phyloP scores from a whole-genome alignment of 495 filamentous ascomycete species.

The Polyplosphaeria fusca region DNA sequence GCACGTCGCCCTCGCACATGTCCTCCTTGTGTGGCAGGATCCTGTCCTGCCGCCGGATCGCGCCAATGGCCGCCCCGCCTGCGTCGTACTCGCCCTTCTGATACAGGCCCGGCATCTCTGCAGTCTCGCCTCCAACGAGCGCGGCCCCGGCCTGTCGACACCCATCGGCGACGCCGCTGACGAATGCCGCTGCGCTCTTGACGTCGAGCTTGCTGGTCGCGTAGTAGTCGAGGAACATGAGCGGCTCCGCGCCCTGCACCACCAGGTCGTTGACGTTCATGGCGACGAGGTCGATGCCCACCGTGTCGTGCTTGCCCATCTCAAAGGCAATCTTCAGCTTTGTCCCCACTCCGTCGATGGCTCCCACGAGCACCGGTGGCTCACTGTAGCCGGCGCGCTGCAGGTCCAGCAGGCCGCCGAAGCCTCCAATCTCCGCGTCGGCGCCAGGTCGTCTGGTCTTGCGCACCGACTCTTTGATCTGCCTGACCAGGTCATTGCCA shows the following conservation, averaged over 20 bases:
- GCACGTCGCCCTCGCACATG: conserved; percentile 78
- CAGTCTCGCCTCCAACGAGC: conserved; percentile 93
- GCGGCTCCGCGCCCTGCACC: conserved; percentile 87
- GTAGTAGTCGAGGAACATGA: conserved; percentile 96
- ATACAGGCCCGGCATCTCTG: conserved; percentile 96
- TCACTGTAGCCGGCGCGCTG: conserved; percentile 68
- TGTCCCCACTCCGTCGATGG: conserved; percentile 94
- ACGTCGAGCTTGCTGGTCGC: conserved; percentile 82
- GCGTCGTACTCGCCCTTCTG: conserved; percentile 80
- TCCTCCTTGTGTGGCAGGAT: conserved; percentile 70
- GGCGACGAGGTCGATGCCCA: conserved; percentile 90
- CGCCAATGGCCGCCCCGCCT: conserved; percentile 81
- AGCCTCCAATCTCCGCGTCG: conserved; percentile 88
- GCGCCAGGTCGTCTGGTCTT: conserved; percentile 80
- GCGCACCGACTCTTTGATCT: conserved; percentile 78
- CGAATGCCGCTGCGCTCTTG: conserved; percentile 70
- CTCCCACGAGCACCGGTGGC: conserved; percentile 77
- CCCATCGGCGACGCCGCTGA: conserved; percentile 81
- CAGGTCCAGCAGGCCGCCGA: conserved; percentile 86
- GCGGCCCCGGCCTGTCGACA: conserved; percentile 79
- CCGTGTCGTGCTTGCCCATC: conserved; percentile 83
- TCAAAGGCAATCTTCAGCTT: conserved; percentile 93
- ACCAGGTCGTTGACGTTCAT: conserved; percentile 99
- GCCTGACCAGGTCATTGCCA: conserved; percentile 83
- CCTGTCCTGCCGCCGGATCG: conserved; percentile 60